Evolutionary conservation across 2,329 filamentous ascomycete species (phyloP).

Genomic region (Trichoderma breve): DNA sequence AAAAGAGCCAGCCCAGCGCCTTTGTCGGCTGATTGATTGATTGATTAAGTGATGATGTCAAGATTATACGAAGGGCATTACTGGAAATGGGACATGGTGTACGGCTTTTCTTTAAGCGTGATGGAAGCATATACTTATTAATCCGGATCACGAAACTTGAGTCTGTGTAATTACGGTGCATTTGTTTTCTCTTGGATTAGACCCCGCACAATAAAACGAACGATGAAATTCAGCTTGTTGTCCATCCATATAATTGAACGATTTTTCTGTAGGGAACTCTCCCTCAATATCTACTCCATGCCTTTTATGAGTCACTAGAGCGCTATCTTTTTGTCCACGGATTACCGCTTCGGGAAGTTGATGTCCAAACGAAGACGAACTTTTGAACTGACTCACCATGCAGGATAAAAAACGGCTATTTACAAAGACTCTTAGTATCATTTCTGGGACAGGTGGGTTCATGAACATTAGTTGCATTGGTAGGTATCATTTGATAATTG

Average conservation of each 20-base stretch:
- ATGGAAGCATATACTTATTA: conserved; percentile 3
- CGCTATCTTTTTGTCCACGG: not conserved
- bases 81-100: not conserved
- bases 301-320: not conserved
- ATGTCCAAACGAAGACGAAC: not conserved
- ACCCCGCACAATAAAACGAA: not conserved
- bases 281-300: not conserved
- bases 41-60: not conserved
- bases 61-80: conserved; percentile 10
- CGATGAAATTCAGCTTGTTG: not conserved
- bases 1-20: conserved; percentile 24
- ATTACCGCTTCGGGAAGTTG: not conserved
- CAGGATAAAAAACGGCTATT: not conserved
- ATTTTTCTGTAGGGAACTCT: not conserved
- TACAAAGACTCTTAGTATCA: not conserved
- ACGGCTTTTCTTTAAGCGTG: conserved; percentile 3
- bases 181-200: not conserved
- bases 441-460: not conserved
- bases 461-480: not conserved
- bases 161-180: not conserved
- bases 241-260: no score
- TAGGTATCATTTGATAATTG: not conserved
- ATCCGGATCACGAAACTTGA: not conserved
- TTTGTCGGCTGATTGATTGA: conserved; percentile 8
- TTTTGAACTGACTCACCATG: not conserved